A percentile compares a stretch with the other conserved stretches of the same genome.
These are phyloP conservation scores for Helianthus annuus DNA, from an alignment of 129 eudicot species.

Conservation along the genomic window DNA sequence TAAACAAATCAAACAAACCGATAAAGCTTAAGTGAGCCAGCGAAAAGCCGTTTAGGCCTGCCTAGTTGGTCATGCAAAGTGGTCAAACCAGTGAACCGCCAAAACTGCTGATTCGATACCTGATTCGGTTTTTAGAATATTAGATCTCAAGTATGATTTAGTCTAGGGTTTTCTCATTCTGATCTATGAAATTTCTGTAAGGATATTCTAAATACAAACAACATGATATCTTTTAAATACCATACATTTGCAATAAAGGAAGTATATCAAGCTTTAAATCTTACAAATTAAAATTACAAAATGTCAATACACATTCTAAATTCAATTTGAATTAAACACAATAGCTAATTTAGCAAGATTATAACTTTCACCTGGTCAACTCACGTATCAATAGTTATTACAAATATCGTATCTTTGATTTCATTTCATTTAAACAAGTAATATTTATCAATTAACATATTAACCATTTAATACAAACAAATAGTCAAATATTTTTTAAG, in stretches of 20 bases:
- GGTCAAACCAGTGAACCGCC: too few species aligned
- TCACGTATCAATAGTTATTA: not conserved
- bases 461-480: not conserved
- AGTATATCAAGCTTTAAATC: not conserved
- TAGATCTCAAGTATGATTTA: too few species aligned
- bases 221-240: not conserved
- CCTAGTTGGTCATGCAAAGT: too few species aligned
- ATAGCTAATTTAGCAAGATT: not conserved
- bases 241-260: not conserved
- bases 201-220: not conserved
- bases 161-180: too few species aligned
- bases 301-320: too few species aligned
- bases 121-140: too few species aligned
- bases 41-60: too few species aligned
- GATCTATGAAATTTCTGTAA: not conserved
- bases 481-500: not conserved
- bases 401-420: not conserved
- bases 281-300: not conserved
- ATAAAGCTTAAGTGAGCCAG: too few species aligned
- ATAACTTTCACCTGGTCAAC: not conserved
- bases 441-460: not conserved
- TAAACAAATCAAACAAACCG: too few species aligned
- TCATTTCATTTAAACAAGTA: not conserved
- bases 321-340: too few species aligned
- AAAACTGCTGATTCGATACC: too few species aligned